Conservation (phyloP, 1,139 yeast species). For the Sugiyamaella grinbergsii region DNA sequence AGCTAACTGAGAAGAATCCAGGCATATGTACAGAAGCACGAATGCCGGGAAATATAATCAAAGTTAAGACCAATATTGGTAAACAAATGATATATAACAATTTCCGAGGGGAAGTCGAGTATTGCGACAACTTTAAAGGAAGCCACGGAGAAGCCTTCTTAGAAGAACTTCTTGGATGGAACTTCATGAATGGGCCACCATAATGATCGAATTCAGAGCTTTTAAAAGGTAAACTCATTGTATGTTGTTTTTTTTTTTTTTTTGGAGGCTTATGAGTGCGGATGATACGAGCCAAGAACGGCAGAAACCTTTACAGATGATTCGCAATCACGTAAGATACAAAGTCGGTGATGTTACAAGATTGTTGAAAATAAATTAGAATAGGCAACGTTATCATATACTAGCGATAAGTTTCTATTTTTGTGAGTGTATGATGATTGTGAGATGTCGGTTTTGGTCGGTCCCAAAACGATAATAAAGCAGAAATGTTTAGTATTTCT, state of each 20-base stretch:
- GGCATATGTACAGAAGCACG: slow-evolving; percentile 17
- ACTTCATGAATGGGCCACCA: slow-evolving; percentile 25
- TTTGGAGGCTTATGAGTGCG: too few relatives aligned
- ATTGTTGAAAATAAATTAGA: not conserved
- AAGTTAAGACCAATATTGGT: slow-evolving; percentile 22
- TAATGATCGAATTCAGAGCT: slow-evolving; percentile 36
- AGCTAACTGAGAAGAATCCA: slow-evolving; percentile 12
- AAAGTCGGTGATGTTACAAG: not conserved
- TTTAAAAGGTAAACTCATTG: slow-evolving; percentile 37
- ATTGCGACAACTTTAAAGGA: not conserved
- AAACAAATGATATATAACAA: slow-evolving; percentile 20
- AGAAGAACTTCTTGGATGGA: slow-evolving; percentile 15
- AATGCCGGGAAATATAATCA: slow-evolving; percentile 23
- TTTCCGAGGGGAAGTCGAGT: not conserved
- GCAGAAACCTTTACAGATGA: too few relatives aligned
- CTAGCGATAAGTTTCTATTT: too few relatives aligned
- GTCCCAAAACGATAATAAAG: too few relatives aligned
- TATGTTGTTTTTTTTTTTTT: too few relatives aligned
- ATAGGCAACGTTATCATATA: slow-evolving; percentile 1
- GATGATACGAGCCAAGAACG: too few relatives aligned
- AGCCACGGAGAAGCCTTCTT: slow-evolving; percentile 10
- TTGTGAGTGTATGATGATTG: not conserved
- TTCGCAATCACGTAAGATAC: not conserved
- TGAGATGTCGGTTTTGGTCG: too few relatives aligned
- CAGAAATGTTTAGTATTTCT: too few relatives aligned